These are phyloP conservation scores for Panaeolus cyanescens DNA, from an alignment of 768 basidiomycete genomes.

Conservation along the genomic window DNA sequence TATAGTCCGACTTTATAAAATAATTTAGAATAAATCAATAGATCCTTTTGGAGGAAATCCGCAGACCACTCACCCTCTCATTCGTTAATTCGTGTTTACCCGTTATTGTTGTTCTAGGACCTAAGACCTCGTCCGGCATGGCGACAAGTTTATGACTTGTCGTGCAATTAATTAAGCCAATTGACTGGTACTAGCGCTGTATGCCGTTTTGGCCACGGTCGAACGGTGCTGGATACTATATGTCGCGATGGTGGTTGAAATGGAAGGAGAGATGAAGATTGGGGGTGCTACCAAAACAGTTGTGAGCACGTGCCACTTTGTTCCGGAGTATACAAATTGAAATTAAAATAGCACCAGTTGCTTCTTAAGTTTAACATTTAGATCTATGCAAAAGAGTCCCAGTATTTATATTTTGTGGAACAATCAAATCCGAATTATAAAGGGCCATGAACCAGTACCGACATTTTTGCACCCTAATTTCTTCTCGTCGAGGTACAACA, in stretches of 20 bases:
- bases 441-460: background rate
- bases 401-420: background rate
- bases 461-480: background rate
- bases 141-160: background rate
- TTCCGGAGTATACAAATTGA: background rate
- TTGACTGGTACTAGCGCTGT: background rate
- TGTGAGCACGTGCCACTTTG: slow-evolving; percentile 1
- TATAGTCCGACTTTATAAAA: background rate
- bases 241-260: background rate
- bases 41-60: background rate
- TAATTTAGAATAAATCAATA: background rate
- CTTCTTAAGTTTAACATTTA: too few relatives aligned
- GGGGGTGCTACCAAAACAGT: background rate
- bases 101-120: background rate
- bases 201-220: background rate
- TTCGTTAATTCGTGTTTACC: background rate
- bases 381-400: too few relatives aligned
- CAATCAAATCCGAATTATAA: background rate
- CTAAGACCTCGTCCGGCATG: slow-evolving; percentile 2
- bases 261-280: background rate
- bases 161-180: background rate
- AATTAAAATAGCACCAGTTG: background rate
- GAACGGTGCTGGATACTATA: background rate
- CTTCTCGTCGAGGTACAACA: background rate
- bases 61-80: background rate